Evolutionary conservation across 371 early-diverging fungal species (phyloP).

Genomic region (Zopfochytrium polystomum): DNA sequence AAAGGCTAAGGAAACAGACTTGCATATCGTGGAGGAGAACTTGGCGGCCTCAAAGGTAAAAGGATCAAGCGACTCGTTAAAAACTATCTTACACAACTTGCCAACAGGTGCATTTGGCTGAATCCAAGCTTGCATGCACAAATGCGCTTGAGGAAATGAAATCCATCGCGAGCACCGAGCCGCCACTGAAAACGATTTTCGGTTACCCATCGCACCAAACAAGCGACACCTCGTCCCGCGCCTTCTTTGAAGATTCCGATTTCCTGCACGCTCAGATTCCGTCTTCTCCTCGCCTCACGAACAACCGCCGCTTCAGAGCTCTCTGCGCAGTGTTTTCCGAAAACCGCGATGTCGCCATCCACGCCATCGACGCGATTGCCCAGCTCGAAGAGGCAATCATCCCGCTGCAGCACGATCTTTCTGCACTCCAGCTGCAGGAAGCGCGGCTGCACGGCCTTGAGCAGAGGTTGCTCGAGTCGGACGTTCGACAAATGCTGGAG

Average conservation of each 20-base stretch:
- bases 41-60: slow-evolving; percentile 5
- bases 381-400: slow-evolving; percentile 21
- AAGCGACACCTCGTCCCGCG: neutral
- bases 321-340: slow-evolving; percentile 14
- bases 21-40: slow-evolving; percentile 11
- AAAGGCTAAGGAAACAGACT: slow-evolving; percentile 5
- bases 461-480: slow-evolving; percentile 10
- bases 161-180: neutral
- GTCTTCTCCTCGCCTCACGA: slow-evolving; percentile 5
- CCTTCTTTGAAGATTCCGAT: neutral
- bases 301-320: slow-evolving; percentile 9
- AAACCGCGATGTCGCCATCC: slow-evolving; percentile 1
- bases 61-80: neutral
- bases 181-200: slow-evolving; percentile 2
- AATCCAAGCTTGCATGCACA: slow-evolving; percentile 7
- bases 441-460: slow-evolving; percentile 8
- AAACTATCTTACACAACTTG: neutral
- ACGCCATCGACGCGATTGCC: slow-evolving; percentile 13
- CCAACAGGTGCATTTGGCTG: slow-evolving; percentile 3
- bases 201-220: slow-evolving; percentile 6
- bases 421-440: slow-evolving; percentile 17
- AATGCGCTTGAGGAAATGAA: slow-evolving; percentile 5
- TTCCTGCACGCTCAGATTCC: neutral
- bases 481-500: slow-evolving; percentile 19
- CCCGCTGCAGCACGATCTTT: slow-evolving; percentile 20